These are phyloP conservation scores for Pichia sp. DNA, from an alignment of 1,139 yeast species.

Conservation along the genomic window DNA sequence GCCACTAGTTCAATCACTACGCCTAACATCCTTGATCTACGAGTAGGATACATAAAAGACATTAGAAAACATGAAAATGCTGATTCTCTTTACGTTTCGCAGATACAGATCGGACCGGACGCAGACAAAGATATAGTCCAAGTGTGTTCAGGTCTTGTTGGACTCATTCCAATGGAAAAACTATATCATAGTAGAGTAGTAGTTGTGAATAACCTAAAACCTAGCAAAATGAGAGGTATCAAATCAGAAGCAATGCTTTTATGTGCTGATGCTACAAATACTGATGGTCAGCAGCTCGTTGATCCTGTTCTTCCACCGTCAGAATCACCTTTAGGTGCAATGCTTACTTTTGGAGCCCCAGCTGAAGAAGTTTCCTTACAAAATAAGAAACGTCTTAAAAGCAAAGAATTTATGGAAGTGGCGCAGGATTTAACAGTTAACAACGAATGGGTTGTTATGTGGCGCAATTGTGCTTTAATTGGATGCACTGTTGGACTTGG, in stretches of 20 bases:
- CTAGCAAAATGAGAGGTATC: constrained; percentile 60
- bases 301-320: constrained; percentile 30
- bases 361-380: constrained; percentile 1
- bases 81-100: constrained; percentile 48
- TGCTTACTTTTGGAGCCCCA: no score
- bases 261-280: constrained; percentile 29
- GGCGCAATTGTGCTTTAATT: neutral
- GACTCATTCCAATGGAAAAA: constrained; percentile 41
- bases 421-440: constrained; percentile 24
- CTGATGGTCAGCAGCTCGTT: constrained; percentile 16
- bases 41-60: constrained; percentile 41
- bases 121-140: constrained; percentile 29
- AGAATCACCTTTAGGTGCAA: constrained; percentile 22
- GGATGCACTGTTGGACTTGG: neutral
- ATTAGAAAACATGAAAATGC: constrained; percentile 46
- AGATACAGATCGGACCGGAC: constrained; percentile 31
- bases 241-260: constrained; percentile 53
- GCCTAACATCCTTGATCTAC: constrained; percentile 26
- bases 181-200: constrained; percentile 47
- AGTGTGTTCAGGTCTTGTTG: constrained; percentile 56
- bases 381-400: constrained; percentile 31
- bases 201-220: constrained; percentile 54
- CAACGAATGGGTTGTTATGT: constrained; percentile 5
- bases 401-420: constrained; percentile 34
- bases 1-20: constrained; percentile 1